Conservation (phyloP, 2,329 filamentous ascomycete species). For the Hyphodiscus sp. region DNA sequence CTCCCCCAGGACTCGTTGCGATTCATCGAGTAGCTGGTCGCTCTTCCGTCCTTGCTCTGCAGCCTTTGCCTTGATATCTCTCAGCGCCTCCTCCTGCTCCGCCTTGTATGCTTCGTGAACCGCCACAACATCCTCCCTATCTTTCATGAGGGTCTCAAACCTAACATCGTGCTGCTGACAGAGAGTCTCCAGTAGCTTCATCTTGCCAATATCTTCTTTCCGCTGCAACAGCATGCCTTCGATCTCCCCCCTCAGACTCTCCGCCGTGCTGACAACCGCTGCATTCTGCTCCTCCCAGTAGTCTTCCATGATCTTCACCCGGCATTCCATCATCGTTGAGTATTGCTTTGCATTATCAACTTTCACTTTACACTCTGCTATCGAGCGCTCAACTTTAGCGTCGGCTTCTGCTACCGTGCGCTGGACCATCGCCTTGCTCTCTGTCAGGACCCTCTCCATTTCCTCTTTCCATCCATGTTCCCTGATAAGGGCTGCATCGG, state of each 20-base stretch:
- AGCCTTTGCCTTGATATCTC: slow-evolving; percentile 52
- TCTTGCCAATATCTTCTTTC: slow-evolving; percentile 54
- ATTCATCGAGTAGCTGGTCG: slow-evolving; percentile 49
- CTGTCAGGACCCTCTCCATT: slow-evolving; percentile 54
- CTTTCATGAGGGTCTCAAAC: slow-evolving; percentile 50
- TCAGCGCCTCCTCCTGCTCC: slow-evolving; percentile 55
- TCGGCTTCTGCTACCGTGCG: no score
- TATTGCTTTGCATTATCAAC: slow-evolving; percentile 60
- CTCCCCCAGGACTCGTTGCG: slow-evolving; percentile 56
- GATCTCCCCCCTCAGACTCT: slow-evolving; percentile 47
- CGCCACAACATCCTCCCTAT: slow-evolving; percentile 55
- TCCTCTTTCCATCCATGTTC: slow-evolving; percentile 57
- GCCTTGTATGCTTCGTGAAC: slow-evolving; percentile 60
- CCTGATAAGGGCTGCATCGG: slow-evolving; percentile 50
- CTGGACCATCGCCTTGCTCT: slow-evolving; percentile 32
- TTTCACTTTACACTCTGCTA: slow-evolving; percentile 52
- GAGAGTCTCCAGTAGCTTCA: slow-evolving; percentile 58
- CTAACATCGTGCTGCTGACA: slow-evolving; percentile 69
- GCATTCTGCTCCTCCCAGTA: slow-evolving; percentile 63
- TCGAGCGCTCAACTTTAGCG: slow-evolving; percentile 51
- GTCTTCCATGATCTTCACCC: slow-evolving; percentile 59
- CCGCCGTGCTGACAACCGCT: slow-evolving; percentile 48
- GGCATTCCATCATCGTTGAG: slow-evolving; percentile 61
- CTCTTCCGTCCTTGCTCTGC: slow-evolving; percentile 54
- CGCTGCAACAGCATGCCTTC: slow-evolving; percentile 48